These are phyloP conservation scores for Elsinoe perseae DNA, from an alignment of 2,329 filamentous ascomycete species.

Conservation along the genomic window DNA sequence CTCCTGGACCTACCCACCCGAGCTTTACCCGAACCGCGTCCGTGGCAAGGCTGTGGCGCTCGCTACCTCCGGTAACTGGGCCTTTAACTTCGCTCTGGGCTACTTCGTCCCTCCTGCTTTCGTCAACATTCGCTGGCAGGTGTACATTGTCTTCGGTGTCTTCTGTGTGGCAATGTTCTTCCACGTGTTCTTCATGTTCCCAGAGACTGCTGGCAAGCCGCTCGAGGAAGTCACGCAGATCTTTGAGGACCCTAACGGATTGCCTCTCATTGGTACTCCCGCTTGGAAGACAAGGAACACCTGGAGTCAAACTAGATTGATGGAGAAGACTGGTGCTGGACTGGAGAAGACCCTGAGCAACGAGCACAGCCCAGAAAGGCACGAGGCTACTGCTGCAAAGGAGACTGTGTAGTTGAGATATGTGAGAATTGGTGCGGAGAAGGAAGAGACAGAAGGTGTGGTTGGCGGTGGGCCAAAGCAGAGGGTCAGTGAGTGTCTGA, in stretches of 20 bases:
- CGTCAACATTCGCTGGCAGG: constrained; percentile 48
- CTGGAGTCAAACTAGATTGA: constrained; percentile 18
- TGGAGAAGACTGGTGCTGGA: constrained; percentile 22
- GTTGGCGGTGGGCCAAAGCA: not conserved
- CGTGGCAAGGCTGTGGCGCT: constrained; percentile 58
- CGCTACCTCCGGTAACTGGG: constrained; percentile 55
- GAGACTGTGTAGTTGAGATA: constrained; percentile 26
- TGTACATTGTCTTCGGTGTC: constrained; percentile 67
- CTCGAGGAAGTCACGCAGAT: constrained; percentile 71
- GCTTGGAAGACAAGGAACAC: constrained; percentile 47
- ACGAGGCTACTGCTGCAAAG: constrained; percentile 13
- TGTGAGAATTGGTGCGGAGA: no score
- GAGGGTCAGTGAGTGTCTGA: not conserved
- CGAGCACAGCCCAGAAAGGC: constrained; percentile 19
- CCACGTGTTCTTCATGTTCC: constrained; percentile 59
- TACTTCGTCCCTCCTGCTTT: constrained; percentile 54
- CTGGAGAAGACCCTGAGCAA: constrained; percentile 21
- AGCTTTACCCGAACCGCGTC: constrained; percentile 55
- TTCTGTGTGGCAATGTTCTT: constrained; percentile 62
- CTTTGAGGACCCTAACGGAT: constrained; percentile 43
- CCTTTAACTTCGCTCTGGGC: constrained; percentile 51
- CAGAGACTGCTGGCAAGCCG: constrained; percentile 64
- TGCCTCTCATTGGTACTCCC: constrained; percentile 43
- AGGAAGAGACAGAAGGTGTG: not conserved
- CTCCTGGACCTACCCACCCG: constrained; percentile 45